Base-by-base conservation (phyloP, 345 rosid genomes). In the Salix arbutifolia region DNA sequence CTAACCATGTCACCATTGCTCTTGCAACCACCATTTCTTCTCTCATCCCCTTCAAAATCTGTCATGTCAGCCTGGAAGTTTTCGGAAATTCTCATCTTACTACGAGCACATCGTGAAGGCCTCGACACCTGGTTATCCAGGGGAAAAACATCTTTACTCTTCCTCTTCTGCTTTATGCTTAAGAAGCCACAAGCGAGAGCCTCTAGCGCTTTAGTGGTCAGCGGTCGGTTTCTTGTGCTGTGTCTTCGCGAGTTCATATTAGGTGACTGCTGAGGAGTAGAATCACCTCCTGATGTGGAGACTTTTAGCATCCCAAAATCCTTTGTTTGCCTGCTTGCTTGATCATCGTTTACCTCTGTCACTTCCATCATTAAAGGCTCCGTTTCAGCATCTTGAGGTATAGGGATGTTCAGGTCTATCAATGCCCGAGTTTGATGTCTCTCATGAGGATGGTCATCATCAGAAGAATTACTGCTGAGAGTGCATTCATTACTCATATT, bases 171-270 rank as follows among this genome's bases (percentile, higher is more conserved):
- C 56, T 77, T 84, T 17, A 89, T 68, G 83, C 80, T 83, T 67
- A 85, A 72, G 77, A 79, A 84, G 68, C 90, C 91, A 4, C 77
- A 85, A 56, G 89, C 91, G 67, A 88, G 78, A 81, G 94, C 89
- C 84, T 90, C 94, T 76, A 90, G 73, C 18, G 89, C 91, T 76
- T 81, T 90, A 38, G 86, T 68, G 61, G 94, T 88, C 69, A 78
- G 75, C 0, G 91, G 94, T 35, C 90, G 82, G 78, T 70, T 85
- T 77, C 91, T 86, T 50, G 87, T 83, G 77, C 90, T 88, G 58
- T 86, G 86, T 76, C 94, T 88, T 25, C 85, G 86, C 50, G 37
- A 42, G 60, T 72, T 84, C 79, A 77, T 62, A 46, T 50, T 60
- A 52, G 82, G 52, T 28, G 77, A 78, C 73, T 79, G 71, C 69